Evolutionary conservation across 805 yeast species (phyloP).

Genomic region (Nakazawaea populi): DNA sequence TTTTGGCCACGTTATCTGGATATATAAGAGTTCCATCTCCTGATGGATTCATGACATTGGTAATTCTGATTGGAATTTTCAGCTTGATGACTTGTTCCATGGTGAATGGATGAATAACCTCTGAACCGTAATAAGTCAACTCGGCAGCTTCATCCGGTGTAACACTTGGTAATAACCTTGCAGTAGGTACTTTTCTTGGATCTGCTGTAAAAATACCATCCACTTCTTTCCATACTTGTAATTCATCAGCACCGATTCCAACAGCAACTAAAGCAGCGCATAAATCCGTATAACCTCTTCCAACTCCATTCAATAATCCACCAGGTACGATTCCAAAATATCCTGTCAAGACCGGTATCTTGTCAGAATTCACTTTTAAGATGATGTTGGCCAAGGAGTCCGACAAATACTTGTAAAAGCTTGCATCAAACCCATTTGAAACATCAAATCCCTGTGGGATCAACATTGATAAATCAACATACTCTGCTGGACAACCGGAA

Average conservation of each 20-base stretch:
- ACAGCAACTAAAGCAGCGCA: constrained; percentile 97
- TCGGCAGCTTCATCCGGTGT: constrained; percentile 99
- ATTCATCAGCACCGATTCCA: constrained; percentile 85
- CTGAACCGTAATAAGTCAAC: constrained; percentile 94
- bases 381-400: constrained; percentile 46
- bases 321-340: constrained; percentile 96
- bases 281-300: constrained; percentile 95
- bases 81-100: constrained; percentile 99
- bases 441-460: constrained; percentile 58
- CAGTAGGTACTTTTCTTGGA: constrained; percentile 90
- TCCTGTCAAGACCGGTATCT: constrained; percentile 91
- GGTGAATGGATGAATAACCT: constrained; percentile 97
- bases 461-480: constrained; percentile 71
- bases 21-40: constrained; percentile 92
- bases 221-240: constrained; percentile 98
- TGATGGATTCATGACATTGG: constrained; percentile 90
- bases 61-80: constrained; percentile 92
- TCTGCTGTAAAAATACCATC: constrained; percentile 99
- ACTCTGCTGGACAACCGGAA: constrained; percentile 69
- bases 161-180: constrained; percentile 77
- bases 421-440: constrained; percentile 57
- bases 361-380: constrained; percentile 26
- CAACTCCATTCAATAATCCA: constrained; percentile 86
- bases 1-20: constrained; percentile 82
- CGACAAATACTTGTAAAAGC: constrained; percentile 55